These are phyloP conservation scores for Ceratonia siliqua DNA, from an alignment of 306 rosid species.

Conservation along the genomic window DNA sequence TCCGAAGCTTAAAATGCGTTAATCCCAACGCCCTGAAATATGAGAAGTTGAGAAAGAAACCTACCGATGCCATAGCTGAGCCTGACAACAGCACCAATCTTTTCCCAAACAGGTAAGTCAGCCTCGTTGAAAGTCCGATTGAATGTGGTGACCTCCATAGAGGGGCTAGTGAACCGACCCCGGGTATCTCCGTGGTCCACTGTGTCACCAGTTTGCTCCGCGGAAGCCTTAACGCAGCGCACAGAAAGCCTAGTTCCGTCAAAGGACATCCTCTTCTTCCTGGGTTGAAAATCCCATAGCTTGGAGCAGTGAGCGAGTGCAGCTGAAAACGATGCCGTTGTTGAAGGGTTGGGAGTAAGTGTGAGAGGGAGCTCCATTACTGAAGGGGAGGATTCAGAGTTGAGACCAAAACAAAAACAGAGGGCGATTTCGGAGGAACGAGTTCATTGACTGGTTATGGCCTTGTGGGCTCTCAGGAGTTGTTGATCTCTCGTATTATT, in stretches of 20 bases:
- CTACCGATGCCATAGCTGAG: conserved; percentile 95
- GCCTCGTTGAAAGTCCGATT: conserved; percentile 62
- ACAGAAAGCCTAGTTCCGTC: conserved; percentile 40
- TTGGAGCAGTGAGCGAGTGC: background rate
- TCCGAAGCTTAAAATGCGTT: background rate
- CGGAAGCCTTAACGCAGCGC: conserved; percentile 59
- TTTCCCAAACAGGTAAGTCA: conserved; percentile 94
- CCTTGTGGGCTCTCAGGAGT: too few species aligned
- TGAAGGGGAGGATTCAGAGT: too few species aligned
- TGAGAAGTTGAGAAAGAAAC: background rate
- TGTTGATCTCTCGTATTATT: background rate
- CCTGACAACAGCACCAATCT: conserved; percentile 92
- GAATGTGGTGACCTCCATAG: conserved; percentile 91
- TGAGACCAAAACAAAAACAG: too few species aligned
- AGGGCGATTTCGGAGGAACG: too few species aligned
- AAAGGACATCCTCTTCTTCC: conserved; percentile 36
- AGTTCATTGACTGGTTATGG: background rate
- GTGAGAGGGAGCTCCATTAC: conserved; percentile 20
- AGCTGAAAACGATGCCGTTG: conserved; percentile 12
- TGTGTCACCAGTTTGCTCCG: conserved; percentile 63
- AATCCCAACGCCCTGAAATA: background rate
- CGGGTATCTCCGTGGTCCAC: conserved; percentile 51
- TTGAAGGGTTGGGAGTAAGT: background rate
- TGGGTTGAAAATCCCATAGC: background rate
- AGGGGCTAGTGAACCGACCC: conserved; percentile 62